Percentiles rank a stretch among this genome's conserved stretches.
These are phyloP conservation scores for Lentinula lateritia DNA, from an alignment of 768 basidiomycete species.

Conservation along the genomic window DNA sequence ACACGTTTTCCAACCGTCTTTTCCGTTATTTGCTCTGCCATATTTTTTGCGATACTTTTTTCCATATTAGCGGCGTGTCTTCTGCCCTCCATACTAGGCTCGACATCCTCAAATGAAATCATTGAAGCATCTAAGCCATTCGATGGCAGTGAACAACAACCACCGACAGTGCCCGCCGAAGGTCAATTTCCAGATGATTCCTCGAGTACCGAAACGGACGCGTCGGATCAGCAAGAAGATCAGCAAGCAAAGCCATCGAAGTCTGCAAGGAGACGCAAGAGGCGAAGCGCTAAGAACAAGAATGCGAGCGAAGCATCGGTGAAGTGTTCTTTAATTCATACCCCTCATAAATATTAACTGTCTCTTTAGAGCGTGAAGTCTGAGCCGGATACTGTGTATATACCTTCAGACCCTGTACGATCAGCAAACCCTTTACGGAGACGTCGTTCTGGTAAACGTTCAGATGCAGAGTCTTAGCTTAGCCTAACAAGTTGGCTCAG, in stretches of 20 bases:
- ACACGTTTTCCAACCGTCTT: constrained; percentile 63
- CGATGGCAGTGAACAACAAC: neutral
- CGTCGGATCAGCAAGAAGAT: constrained; percentile 7
- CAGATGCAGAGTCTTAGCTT: constrained; percentile 17
- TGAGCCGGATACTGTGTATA: constrained; percentile 5
- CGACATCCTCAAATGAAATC: constrained; percentile 1
- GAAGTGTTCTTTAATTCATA: neutral
- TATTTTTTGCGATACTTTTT: constrained; percentile 44
- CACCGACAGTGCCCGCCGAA: neutral
- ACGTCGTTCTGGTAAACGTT: constrained; percentile 35
- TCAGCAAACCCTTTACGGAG: constrained; percentile 32
- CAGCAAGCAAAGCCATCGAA: constrained; percentile 8
- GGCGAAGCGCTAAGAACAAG: constrained; percentile 5
- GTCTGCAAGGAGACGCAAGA: constrained; percentile 2
- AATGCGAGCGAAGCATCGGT: neutral
- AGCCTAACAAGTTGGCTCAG: neutral
- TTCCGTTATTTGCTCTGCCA: constrained; percentile 37
- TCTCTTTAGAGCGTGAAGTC: constrained; percentile 1
- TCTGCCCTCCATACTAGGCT: constrained; percentile 38
- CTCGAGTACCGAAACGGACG: neutral
- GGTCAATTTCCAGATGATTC: neutral
- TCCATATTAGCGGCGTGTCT: constrained; percentile 44
- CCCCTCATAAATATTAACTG: neutral
- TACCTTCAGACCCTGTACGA: constrained; percentile 20
- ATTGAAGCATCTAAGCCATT: neutral